Base-by-base conservation (phyloP, 148 eudicot species). In the Gaultheria prostrata region DNA sequence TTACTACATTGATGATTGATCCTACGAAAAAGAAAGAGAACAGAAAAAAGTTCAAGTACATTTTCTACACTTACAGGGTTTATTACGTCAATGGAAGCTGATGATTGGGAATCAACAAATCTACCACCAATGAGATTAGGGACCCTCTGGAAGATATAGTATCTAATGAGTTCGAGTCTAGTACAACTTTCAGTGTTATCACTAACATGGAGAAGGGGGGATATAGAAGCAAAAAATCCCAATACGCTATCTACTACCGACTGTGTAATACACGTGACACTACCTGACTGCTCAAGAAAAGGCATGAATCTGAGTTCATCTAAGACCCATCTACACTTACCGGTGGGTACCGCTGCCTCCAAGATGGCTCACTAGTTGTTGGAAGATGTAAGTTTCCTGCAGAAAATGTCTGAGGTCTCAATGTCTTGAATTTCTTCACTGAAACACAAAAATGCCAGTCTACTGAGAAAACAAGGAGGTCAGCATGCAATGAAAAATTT, bases 61-160 rank as follows among this genome's bases (percentile, higher is more conserved):
- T 39, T 59, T 39, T 46, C 73, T 82, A 46, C 50, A 86, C 93
- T 89, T 86, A 93, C 94, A 78, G 97, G 97, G 83, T 93, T 93
- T 82, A 92, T 70, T 67, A 93, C 92, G 86, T 93, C 90, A 21
- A 91, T 80, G 50, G 86, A 88, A 45, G 84, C 76, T 67, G 70
- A 79, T 81, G 92, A 87, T 80, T 84, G 89, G 15, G 94, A 93
- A 59, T 91, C 89, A 63, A 93, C 84, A 85, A 91, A 89, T 70
- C 89, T 91, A 59, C 93, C 94, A 54, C 93, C 93, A 77, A 93
- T 89, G 54, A 92, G 88, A 85, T 92, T 92, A 24, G 92, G 89
- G 49, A 88, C 87, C 82, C 86, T 88, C 93, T 91, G 90, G 72
- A 69, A 81, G 80, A 78, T 67, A 78, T 32, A 71, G 49, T 46